Evolutionary conservation across 768 basidiomycete genomes (phyloP).

Genomic region (Coprinopsis cinerea): DNA sequence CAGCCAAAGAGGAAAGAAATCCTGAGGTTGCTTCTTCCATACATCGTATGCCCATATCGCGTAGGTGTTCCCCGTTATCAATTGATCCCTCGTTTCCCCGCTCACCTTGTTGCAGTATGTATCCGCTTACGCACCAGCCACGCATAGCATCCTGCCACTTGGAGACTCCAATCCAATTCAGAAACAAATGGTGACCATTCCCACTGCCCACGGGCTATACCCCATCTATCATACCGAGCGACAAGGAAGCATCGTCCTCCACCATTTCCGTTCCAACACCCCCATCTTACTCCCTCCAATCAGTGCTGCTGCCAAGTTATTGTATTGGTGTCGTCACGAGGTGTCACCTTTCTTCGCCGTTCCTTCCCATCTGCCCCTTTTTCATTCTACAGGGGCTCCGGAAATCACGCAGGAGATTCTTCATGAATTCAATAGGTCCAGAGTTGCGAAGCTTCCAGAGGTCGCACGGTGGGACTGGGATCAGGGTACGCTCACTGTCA

Average conservation of each 20-base stretch:
- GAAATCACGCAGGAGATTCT: slow-evolving; percentile 48
- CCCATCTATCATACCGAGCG: slow-evolving; percentile 20
- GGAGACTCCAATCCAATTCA: slow-evolving; percentile 5
- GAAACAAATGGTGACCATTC: slow-evolving; percentile 5
- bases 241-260: slow-evolving; percentile 43
- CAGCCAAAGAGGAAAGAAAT: slow-evolving; percentile 21
- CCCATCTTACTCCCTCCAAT: slow-evolving; percentile 35
- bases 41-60: slow-evolving; percentile 11
- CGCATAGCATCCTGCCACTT: slow-evolving; percentile 50
- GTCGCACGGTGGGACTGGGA: slow-evolving; percentile 16
- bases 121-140: slow-evolving; percentile 51
- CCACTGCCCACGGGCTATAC: slow-evolving; percentile 13
- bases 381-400: slow-evolving; percentile 12
- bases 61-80: background rate
- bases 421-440: slow-evolving; percentile 42
- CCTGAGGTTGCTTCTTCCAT: slow-evolving; percentile 23
- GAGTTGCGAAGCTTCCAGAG: slow-evolving; percentile 6
- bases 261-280: slow-evolving; percentile 12
- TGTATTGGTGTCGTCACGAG: slow-evolving; percentile 59
- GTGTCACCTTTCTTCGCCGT: slow-evolving; percentile 33
- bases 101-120: slow-evolving; percentile 32
- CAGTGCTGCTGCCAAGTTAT: slow-evolving; percentile 51
- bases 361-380: slow-evolving; percentile 29
- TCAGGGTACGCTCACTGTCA: background rate
- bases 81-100: slow-evolving; percentile 19